phyloP scores from a whole-genome alignment of 2,329 filamentous ascomycete genomes.

The Phaeosphaeria sp. region DNA sequence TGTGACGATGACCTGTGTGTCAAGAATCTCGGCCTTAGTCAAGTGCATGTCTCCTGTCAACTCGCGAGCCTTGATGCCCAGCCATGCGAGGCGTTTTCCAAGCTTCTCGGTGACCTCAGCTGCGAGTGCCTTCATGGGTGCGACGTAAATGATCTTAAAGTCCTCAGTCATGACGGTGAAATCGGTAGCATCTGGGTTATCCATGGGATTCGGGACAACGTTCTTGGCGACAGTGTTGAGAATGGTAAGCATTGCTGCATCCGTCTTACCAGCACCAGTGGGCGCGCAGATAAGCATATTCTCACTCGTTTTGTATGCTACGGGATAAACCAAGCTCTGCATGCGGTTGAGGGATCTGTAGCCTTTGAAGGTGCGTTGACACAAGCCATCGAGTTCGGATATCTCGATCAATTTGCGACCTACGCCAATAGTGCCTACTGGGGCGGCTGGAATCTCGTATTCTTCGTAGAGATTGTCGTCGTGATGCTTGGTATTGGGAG shows the following conservation, averaged over 20 bases:
- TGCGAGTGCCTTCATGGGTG: constrained; percentile 97
- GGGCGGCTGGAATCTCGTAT: constrained; percentile 82
- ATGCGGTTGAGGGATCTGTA: constrained; percentile 96
- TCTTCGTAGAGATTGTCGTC: constrained; percentile 88
- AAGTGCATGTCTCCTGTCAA: constrained; percentile 99
- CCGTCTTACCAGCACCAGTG: constrained; percentile 97
- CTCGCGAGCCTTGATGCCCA: constrained; percentile 90
- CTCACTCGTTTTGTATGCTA: constrained; percentile 94
- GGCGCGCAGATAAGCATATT: constrained; percentile 99
- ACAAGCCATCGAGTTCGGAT: constrained; percentile 84
- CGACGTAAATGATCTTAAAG: constrained; percentile 98
- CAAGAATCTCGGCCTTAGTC: constrained; percentile 92
- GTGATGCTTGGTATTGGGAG: constrained; percentile 73
- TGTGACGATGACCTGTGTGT: constrained; percentile 97
- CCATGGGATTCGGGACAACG: constrained; percentile 77
- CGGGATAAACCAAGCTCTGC: constrained; percentile 95
- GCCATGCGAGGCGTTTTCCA: constrained; percentile 88
- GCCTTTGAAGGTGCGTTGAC: constrained; percentile 87
- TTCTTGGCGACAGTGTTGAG: constrained; percentile 90
- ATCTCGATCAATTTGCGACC: constrained; percentile 81
- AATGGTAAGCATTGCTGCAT: constrained; percentile 96
- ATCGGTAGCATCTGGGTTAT: constrained; percentile 74
- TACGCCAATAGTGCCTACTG: constrained; percentile 74
- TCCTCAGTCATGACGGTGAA: constrained; percentile 85
- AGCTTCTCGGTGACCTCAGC: constrained; percentile 96